A percentile compares a stretch with the other conserved stretches of the same genome.
Conservation (phyloP, 768 basidiomycete genomes). For the Boletus speciosus region DNA sequence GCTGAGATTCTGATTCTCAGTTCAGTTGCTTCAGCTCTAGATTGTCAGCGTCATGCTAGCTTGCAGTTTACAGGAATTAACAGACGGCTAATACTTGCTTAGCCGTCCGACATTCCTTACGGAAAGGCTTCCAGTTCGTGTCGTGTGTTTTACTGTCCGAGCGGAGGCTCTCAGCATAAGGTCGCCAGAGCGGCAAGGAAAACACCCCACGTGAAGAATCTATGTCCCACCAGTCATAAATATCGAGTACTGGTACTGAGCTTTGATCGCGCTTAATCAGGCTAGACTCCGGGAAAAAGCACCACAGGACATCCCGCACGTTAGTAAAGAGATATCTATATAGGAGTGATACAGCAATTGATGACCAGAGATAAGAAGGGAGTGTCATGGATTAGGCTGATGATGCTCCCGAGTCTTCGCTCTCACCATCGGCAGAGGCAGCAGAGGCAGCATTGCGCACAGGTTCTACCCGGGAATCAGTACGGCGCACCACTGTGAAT, state of each 20-base stretch:
- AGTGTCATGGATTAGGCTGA: conserved; percentile 29
- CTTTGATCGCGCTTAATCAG: conserved; percentile 20
- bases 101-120: no score
- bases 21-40: no score
- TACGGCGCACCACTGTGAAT: conserved; percentile 12
- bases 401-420: conserved; percentile 44
- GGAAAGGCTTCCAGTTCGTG: no score
- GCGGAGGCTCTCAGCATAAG: conserved; percentile 3
- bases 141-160: conserved; percentile 7
- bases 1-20: no score
- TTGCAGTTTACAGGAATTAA: no score
- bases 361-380: conserved; percentile 24
- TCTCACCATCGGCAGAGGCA: conserved; percentile 56
- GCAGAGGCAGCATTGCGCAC: conserved; percentile 49
- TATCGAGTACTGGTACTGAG: conserved; percentile 14
- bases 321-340: conserved; percentile 30
- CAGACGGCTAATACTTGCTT: no score
- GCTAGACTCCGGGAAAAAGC: conserved; percentile 10
- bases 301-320: conserved; percentile 21
- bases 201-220: conserved; percentile 11
- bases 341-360: conserved; percentile 34
- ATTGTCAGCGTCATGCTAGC: no score
- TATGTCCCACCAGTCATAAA: background rate
- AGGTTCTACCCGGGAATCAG: conserved; percentile 49
- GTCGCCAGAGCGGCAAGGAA: background rate